These are phyloP conservation scores for Xylaria cubensis DNA, from an alignment of 495 filamentous ascomycete genomes.

Conservation along the genomic window DNA sequence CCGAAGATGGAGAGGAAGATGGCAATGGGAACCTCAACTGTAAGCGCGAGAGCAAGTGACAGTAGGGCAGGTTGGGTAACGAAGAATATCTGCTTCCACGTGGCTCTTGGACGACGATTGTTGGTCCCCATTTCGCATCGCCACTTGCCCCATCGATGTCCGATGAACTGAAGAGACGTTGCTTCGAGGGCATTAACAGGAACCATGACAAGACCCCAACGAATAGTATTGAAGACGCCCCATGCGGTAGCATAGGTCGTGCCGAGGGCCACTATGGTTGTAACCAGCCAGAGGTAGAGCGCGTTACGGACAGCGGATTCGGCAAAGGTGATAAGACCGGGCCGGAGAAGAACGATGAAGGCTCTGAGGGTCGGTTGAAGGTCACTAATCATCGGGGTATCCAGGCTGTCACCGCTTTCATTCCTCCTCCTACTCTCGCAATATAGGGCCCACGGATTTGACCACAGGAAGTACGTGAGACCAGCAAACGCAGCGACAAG, in stretches of 20 bases:
- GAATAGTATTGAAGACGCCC: constrained; percentile 77
- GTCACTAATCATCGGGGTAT: not conserved
- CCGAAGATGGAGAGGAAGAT: constrained; percentile 67
- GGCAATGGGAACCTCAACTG: constrained; percentile 67
- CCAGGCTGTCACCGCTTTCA: constrained; percentile 6
- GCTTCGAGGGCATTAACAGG: constrained; percentile 72
- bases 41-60: constrained; percentile 58
- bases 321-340: constrained; percentile 63
- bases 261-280: constrained; percentile 66
- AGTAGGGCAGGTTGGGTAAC: constrained; percentile 63
- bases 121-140: constrained; percentile 47
- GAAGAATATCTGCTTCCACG: constrained; percentile 44
- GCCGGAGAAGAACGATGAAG: constrained; percentile 59
- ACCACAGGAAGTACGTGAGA: constrained; percentile 64
- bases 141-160: constrained; percentile 72
- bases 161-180: constrained; percentile 68
- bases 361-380: constrained; percentile 49
- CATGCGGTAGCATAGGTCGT: constrained; percentile 73
- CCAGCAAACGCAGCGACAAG: constrained; percentile 63
- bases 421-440: constrained; percentile 30
- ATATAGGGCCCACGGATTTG: constrained; percentile 27
- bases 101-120: constrained; percentile 45
- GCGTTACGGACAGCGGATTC: constrained; percentile 74
- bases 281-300: constrained; percentile 77
- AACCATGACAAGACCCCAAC: constrained; percentile 82